phyloP scores from a whole-genome alignment of 2,329 filamentous ascomycete genomes.

The Colletotrichum gloeosporioides region DNA sequence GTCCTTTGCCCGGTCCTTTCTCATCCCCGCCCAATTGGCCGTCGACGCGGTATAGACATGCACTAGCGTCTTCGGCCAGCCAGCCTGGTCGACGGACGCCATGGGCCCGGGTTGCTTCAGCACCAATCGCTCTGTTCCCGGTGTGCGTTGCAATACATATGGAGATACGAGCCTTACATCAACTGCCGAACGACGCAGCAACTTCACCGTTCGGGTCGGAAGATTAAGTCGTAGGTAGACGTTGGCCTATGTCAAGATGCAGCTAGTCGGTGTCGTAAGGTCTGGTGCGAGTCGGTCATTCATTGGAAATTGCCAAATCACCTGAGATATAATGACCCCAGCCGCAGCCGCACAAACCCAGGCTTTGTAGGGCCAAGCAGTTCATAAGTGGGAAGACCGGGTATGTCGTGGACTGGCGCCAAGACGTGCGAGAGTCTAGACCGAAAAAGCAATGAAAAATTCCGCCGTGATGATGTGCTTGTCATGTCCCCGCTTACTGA shows the following conservation, averaged over 20 bases:
- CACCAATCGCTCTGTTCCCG: neutral
- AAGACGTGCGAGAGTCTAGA: neutral
- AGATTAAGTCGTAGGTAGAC: neutral
- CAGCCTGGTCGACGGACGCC: neutral
- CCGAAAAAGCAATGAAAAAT: neutral
- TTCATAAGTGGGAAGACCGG: too few species aligned
- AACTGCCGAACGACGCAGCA: neutral
- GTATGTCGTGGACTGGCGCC: accelerated
- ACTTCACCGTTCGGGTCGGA: neutral
- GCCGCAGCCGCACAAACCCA: neutral
- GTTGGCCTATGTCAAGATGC: neutral
- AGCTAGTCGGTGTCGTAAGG: neutral
- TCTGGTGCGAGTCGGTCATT: neutral
- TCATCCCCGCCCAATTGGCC: neutral
- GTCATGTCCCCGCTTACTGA: neutral
- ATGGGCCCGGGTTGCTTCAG: neutral
- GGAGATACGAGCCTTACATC: neutral
- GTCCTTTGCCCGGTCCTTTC: neutral
- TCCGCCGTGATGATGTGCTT: neutral
- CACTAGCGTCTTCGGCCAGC: neutral
- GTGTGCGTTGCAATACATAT: too few species aligned
- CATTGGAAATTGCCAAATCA: accelerated
- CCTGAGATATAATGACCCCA: accelerated
- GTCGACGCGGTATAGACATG: neutral
- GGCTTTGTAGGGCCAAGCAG: too few species aligned